phyloP scores from a whole-genome alignment of 768 basidiomycete genomes.

The Suillus paluster region DNA sequence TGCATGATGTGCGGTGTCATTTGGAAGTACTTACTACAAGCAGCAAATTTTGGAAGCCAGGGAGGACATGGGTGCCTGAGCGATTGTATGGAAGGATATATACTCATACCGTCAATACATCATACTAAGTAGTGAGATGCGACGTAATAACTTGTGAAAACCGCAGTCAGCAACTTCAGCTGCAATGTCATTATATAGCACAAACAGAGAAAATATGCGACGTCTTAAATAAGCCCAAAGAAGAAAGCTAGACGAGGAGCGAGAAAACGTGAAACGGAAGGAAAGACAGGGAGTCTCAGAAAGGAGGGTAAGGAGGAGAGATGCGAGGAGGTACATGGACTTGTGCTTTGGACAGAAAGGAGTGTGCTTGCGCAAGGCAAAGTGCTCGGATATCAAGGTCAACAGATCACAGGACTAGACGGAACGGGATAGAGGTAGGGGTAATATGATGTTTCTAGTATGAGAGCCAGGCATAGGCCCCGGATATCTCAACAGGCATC shows the following conservation, averaged over 20 bases:
- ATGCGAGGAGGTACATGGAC: conserved; percentile 38
- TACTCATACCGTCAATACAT: background rate
- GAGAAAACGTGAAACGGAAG: conserved; percentile 16
- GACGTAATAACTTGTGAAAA: background rate
- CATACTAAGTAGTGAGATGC: background rate
- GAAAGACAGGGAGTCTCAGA: conserved; percentile 16
- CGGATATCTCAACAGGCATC: conserved; percentile 20
- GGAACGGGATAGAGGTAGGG: conserved; percentile 22
- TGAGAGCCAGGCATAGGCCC: conserved; percentile 31
- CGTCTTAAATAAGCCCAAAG: conserved; percentile 37
- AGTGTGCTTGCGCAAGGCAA: conserved; percentile 24
- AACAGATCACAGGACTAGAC: conserved; percentile 32
- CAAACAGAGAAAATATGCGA: conserved; percentile 41
- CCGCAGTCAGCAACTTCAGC: conserved; percentile 21
- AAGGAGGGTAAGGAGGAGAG: conserved; percentile 30
- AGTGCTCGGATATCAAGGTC: conserved; percentile 31
- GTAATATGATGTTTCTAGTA: conserved; percentile 24
- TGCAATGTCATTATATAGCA: conserved; percentile 45
- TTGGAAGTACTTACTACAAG: background rate
- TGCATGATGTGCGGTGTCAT: background rate
- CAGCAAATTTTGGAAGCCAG: background rate
- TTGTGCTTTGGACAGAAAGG: conserved; percentile 33
- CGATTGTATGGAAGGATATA: background rate
- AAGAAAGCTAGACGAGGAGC: conserved; percentile 24
- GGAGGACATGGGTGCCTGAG: background rate